Evolutionary conservation across 2,329 filamentous ascomycete species (phyloP).

Genomic region (Rhynchosporium agropyri): DNA sequence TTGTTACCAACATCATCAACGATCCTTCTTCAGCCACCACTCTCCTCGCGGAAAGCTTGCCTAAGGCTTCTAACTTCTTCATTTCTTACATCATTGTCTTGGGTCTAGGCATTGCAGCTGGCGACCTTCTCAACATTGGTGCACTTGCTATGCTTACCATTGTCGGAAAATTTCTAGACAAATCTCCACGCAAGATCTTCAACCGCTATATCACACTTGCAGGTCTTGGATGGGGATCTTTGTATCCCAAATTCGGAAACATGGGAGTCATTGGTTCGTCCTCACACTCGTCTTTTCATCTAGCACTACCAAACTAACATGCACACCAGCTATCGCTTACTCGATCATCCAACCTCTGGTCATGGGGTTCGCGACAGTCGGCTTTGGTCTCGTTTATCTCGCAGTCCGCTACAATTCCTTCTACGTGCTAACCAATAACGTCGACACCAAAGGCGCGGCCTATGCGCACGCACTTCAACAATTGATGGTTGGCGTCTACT

Average conservation of each 20-base stretch:
- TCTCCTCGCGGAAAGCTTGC: conserved; percentile 74
- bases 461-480: conserved; percentile 88
- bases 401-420: conserved; percentile 89
- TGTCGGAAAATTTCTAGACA: conserved; percentile 73
- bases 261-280: conserved; percentile 73
- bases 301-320: conserved; percentile 24
- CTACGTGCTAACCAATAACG: conserved; percentile 77
- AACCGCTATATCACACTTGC: conserved; percentile 74
- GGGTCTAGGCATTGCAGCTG: conserved; percentile 76
- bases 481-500: conserved; percentile 79
- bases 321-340: conserved; percentile 71
- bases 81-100: conserved; percentile 94
- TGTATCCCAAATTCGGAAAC: conserved; percentile 80
- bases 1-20: conserved; percentile 63
- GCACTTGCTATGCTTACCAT: conserved; percentile 74
- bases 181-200: conserved; percentile 79
- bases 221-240: conserved; percentile 78
- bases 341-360: conserved; percentile 84
- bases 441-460: conserved; percentile 84
- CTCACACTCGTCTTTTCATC: background rate
- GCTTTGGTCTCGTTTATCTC: conserved; percentile 78
- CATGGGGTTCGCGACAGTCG: conserved; percentile 77
- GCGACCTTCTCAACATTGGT: conserved; percentile 70
- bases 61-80: conserved; percentile 89
- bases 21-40: conserved; percentile 63